Evolutionary conservation across 352 stramenopile genomes (phyloP).

Genomic region (Phytopythium oedochilum): DNA sequence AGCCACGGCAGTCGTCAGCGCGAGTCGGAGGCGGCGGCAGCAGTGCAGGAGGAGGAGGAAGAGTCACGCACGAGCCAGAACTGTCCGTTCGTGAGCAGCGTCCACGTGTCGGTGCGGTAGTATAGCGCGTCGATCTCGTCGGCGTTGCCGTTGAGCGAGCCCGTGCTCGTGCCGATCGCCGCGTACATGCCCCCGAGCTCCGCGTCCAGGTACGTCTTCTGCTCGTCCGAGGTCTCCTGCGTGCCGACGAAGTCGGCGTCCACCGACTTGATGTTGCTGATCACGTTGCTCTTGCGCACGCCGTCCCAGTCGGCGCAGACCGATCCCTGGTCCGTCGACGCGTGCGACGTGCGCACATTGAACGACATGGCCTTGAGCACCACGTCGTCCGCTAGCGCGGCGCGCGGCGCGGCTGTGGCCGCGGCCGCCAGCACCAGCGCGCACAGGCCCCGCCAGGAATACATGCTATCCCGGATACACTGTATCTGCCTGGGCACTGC

Average conservation of each 20-base stretch:
- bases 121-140: slow-evolving; percentile 61
- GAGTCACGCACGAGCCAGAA: slow-evolving; percentile 43
- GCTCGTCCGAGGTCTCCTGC: slow-evolving; percentile 74
- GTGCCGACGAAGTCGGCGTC: slow-evolving; percentile 72
- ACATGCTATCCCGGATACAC: neutral
- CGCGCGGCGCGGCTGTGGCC: slow-evolving; percentile 10
- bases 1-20: neutral
- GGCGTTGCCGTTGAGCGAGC: slow-evolving; percentile 55
- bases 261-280: slow-evolving; percentile 46
- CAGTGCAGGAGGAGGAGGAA: slow-evolving; percentile 1
- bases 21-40: neutral
- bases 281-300: slow-evolving; percentile 57
- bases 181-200: slow-evolving; percentile 47
- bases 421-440: slow-evolving; percentile 15
- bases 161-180: slow-evolving; percentile 51
- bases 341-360: slow-evolving; percentile 72
- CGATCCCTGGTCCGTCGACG: slow-evolving; percentile 26
- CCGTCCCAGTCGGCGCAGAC: slow-evolving; percentile 62
- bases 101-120: slow-evolving; percentile 58
- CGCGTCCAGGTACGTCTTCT: slow-evolving; percentile 56
- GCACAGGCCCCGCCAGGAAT: slow-evolving; percentile 8
- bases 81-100: slow-evolving; percentile 46
- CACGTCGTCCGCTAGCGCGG: slow-evolving; percentile 31
- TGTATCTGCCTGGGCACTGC: too few relatives aligned
- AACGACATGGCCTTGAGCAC: slow-evolving; percentile 68